Percentiles rank a stretch among this genome's conserved stretches.
Evolutionary conservation across 2,329 filamentous ascomycete species (phyloP).

Genomic region (Apiospora arundinis): DNA sequence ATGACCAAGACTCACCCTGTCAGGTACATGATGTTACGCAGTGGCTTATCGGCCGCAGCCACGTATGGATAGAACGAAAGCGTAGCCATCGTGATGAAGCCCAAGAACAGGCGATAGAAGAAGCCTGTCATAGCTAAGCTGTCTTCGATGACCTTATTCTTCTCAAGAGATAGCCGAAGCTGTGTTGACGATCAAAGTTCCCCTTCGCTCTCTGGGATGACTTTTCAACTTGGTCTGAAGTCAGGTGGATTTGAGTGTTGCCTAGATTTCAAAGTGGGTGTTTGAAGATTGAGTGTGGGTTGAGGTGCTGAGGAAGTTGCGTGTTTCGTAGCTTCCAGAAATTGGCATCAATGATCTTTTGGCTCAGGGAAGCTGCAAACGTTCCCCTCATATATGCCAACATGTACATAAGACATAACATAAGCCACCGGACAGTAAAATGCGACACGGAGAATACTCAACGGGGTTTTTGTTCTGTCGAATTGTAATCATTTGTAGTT

Average conservation of each 20-base stretch:
- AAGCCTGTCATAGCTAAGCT: not conserved
- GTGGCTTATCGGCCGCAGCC: not conserved
- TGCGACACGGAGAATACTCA: too few species aligned
- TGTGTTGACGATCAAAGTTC: not conserved
- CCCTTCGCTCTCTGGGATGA: too few species aligned
- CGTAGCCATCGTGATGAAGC: not conserved
- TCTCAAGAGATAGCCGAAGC: not conserved
- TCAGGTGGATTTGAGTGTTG: not conserved
- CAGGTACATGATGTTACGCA: slow-evolving; percentile 43
- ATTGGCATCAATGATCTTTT: not conserved
- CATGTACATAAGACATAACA: not conserved
- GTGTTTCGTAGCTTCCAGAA: not conserved
- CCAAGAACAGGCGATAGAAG: not conserved
- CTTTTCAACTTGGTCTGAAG: too few species aligned
- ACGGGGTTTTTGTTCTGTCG: too few species aligned
- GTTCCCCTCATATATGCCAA: too few species aligned
- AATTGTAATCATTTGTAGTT: too few species aligned
- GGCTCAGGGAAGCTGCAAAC: too few species aligned
- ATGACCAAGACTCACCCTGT: slow-evolving; percentile 34
- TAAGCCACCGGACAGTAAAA: not conserved
- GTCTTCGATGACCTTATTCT: not conserved
- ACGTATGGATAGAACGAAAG: not conserved
- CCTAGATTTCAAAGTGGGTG: not conserved
- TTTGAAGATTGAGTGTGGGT: not conserved
- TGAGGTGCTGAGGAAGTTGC: not conserved